phyloP scores from a whole-genome alignment of 306 rosid genomes.

The Casuarina glauca region DNA sequence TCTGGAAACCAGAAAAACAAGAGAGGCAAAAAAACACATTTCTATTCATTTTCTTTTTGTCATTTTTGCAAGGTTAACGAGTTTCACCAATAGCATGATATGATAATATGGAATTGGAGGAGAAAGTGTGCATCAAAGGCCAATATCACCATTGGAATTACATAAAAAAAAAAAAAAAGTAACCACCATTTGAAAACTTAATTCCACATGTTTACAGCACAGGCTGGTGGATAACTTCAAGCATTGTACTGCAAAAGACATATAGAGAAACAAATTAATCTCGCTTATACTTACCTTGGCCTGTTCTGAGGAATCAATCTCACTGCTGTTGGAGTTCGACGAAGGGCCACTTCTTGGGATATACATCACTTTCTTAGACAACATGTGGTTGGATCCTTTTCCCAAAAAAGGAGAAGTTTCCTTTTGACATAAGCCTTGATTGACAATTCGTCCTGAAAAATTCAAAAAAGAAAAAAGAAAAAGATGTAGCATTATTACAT shows the following conservation, averaged over 20 bases:
- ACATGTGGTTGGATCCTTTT: slow-evolving; percentile 25
- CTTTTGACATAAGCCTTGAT: slow-evolving; percentile 40
- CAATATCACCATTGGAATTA: not conserved
- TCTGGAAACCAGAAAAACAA: too few species aligned
- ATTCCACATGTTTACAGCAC: not conserved
- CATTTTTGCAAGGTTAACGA: not conserved
- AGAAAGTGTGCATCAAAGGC: not conserved
- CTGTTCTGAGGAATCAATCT: slow-evolving; percentile 49
- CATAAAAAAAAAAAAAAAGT: not conserved
- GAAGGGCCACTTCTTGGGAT: slow-evolving; percentile 47
- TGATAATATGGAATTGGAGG: not conserved
- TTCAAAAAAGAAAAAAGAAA: not conserved
- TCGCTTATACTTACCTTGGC: slow-evolving; percentile 53
- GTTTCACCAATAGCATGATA: not conserved
- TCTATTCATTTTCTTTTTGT: not conserved
- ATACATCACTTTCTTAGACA: slow-evolving; percentile 28
- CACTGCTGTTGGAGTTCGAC: slow-evolving; percentile 49
- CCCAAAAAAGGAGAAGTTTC: slow-evolving; percentile 31
- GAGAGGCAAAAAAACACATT: too few species aligned
- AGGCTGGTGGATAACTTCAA: slow-evolving; percentile 19
- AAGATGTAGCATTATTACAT: not conserved
- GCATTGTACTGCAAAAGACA: not conserved
- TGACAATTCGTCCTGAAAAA: slow-evolving; percentile 41
- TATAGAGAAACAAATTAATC: slow-evolving; percentile 8
- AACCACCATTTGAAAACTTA: not conserved